These are phyloP conservation scores for Calonectria pauciramosa DNA, from an alignment of 2,329 filamentous ascomycete genomes.

Conservation along the genomic window DNA sequence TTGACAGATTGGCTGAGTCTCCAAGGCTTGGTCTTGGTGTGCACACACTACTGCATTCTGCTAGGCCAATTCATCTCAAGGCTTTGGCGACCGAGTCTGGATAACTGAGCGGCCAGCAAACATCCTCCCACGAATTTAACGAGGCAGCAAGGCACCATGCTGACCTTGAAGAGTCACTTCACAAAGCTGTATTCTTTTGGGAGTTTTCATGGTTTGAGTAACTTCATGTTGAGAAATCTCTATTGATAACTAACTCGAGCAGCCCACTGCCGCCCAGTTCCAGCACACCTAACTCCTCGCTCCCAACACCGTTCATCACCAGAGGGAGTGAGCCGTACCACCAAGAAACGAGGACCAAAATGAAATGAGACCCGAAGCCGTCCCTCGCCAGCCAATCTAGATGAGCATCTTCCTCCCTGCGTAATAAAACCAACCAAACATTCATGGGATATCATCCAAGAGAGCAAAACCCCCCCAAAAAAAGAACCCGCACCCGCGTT, in stretches of 20 bases:
- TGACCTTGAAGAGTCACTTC: not conserved
- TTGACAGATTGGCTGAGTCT: not conserved
- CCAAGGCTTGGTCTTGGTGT: not conserved
- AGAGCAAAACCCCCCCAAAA: not conserved
- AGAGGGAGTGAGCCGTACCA: constrained; percentile 4
- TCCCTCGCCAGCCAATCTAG: constrained; percentile 14
- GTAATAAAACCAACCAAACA: constrained; percentile 16
- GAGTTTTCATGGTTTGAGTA: not conserved
- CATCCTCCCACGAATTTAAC: not conserved
- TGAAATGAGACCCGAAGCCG: constrained; percentile 3
- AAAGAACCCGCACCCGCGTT: not conserved
- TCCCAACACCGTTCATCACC: constrained; percentile 6
- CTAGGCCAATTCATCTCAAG: not conserved
- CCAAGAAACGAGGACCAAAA: constrained; percentile 12
- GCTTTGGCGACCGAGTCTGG: not conserved
- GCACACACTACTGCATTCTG: not conserved
- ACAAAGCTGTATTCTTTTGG: not conserved
- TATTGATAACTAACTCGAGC: constrained; percentile 14
- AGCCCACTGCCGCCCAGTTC: constrained; percentile 17
- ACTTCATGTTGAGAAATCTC: constrained; percentile 18
- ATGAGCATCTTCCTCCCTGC: not conserved
- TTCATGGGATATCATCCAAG: constrained; percentile 27
- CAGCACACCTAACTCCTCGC: constrained; percentile 6
- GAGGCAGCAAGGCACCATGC: not conserved
- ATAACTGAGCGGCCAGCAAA: not conserved